Conservation (phyloP, 768 basidiomycete genomes). For the Punctularia strigosozonata region DNA sequence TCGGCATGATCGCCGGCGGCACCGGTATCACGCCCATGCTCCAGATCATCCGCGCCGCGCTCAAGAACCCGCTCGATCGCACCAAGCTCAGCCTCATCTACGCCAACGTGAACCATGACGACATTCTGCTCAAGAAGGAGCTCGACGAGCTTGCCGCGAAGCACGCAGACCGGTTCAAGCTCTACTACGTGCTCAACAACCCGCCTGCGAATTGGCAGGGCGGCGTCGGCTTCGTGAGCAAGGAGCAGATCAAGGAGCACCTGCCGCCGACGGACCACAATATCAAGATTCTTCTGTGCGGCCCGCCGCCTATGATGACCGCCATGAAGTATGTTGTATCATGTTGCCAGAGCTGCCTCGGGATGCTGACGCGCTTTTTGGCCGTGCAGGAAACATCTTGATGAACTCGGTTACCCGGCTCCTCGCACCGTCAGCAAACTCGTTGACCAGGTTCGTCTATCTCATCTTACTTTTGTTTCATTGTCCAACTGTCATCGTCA, state of each 20-base stretch:
- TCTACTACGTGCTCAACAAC: constrained; percentile 92
- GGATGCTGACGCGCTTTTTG: constrained; percentile 6
- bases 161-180: constrained; percentile 59
- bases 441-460: constrained; percentile 71
- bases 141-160: constrained; percentile 64
- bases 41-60: constrained; percentile 89
- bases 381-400: constrained; percentile 76
- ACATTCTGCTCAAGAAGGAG: constrained; percentile 85
- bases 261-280: constrained; percentile 56
- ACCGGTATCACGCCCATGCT: constrained; percentile 99
- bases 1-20: constrained; percentile 97
- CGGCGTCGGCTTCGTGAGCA: constrained; percentile 87
- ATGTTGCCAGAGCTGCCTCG: constrained; percentile 5
- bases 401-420: constrained; percentile 75
- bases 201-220: constrained; percentile 79
- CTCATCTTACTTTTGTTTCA: neutral
- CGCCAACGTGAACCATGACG: constrained; percentile 88
- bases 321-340: constrained; percentile 59
- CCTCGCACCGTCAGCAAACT: constrained; percentile 91
- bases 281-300: constrained; percentile 83
- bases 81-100: constrained; percentile 86
- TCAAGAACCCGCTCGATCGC: constrained; percentile 78
- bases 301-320: constrained; percentile 65
- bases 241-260: constrained; percentile 78
- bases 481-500: constrained; percentile 8